phyloP scores from a whole-genome alignment of 192 early-diverging fungal genomes.

The Coemansia sp. region DNA sequence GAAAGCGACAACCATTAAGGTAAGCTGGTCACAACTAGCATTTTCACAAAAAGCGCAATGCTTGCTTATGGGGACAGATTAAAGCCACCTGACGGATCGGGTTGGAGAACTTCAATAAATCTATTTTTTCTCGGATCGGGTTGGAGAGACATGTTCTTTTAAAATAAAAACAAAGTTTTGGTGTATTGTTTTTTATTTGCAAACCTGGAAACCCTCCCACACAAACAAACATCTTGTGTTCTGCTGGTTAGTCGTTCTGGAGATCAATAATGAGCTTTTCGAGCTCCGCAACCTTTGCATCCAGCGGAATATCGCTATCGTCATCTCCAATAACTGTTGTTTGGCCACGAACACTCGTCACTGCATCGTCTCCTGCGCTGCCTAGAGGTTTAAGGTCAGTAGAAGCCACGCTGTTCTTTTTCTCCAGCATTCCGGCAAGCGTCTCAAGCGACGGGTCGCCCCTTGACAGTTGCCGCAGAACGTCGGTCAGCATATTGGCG shows the following conservation, averaged over 20 bases:
- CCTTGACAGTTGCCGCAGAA: constrained; percentile 37
- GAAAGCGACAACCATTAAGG: no score
- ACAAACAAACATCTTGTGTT: not conserved
- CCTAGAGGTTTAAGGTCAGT: no score
- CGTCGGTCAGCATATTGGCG: constrained; percentile 45
- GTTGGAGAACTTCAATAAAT: no score
- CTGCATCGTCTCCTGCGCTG: not conserved
- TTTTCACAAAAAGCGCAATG: no score
- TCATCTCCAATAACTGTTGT: not conserved
- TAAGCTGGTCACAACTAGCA: no score
- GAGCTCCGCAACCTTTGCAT: constrained; percentile 49
- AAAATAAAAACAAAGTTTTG: no score
- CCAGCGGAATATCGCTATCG: constrained; percentile 27
- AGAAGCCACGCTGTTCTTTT: not conserved
- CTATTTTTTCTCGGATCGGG: no score
- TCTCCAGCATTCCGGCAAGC: constrained; percentile 17
- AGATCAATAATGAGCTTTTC: constrained; percentile 47
- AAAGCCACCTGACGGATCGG: no score
- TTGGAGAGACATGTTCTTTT: no score
- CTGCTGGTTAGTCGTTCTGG: constrained; percentile 22
- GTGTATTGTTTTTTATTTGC: no score
- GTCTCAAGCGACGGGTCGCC: constrained; percentile 28
- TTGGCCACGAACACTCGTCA: not conserved
- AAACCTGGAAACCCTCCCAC: no score
- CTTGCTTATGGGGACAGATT: no score